Base-by-base conservation (phyloP, 805 yeast genomes). In the Metschnikowia chrysomelidarum region DNA sequence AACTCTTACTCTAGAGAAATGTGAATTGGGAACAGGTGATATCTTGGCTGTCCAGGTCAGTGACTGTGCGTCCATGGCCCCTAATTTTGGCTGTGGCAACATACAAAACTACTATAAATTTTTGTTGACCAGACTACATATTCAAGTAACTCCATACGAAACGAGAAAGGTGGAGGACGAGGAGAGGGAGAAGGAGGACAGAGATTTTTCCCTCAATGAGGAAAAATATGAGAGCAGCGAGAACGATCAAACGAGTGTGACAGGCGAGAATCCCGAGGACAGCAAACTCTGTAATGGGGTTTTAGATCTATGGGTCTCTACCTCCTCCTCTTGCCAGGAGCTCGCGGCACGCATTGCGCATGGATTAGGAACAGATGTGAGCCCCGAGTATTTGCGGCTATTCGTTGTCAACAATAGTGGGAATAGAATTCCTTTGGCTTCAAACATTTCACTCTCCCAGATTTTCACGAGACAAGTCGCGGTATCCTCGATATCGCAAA, bases 271-370 rank as follows among this genome's bases (percentile, higher is more conserved):
- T 2, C 36, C 35, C 6, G 54, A 52, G 24, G 33, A 38, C 10
- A 54, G 57, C 6, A 49, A 49, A 22, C 47, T 49, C 12, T 27
- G 43, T 7, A 52, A 51, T 33, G 52, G 53, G 35, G 43, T 55
- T 3, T 71, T 80, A 43, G 80, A 79, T 29, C 55, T 87, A 23
- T 83, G 95, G 89, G 69, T 86, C 5, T 77, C 85, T 4, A 71
- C 80, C 4, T 63, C 69, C 30, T 79, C 79, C 27, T 49, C 71
- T 2, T 87, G 81, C 53, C 64, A 69, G 4, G 78, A 75, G 14
- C 58, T 93, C 23, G 78, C 88, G 0, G 58, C 59, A n/a, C 73
- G 72, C 30, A 73, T 88, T 27, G 89, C 83, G 1, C 53, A 59
- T 5, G 57, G 60, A 26, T 59, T 85, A 11, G 61, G 54, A 5